These are phyloP conservation scores for Apiospora arundinis DNA, from an alignment of 2,329 filamentous ascomycete species.

Conservation along the genomic window DNA sequence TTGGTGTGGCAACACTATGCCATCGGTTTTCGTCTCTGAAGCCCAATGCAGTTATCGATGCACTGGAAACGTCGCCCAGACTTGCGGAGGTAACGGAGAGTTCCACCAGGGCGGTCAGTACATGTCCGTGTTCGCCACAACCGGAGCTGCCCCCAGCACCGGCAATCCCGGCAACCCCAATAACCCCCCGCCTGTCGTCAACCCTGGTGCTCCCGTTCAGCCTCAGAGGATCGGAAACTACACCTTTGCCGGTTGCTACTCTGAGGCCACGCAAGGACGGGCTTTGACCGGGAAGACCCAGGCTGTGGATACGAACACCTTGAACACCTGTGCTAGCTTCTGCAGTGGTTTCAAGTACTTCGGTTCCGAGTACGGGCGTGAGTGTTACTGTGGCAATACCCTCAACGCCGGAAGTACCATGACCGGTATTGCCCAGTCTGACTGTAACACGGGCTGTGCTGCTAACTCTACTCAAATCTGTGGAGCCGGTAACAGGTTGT, in stretches of 20 bases:
- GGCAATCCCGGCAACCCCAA: constrained; percentile 21
- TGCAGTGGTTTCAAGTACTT: constrained; percentile 25
- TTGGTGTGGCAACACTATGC: constrained; percentile 59
- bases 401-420: constrained; percentile 14
- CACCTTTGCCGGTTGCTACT: constrained; percentile 23
- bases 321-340: constrained; percentile 23
- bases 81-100: constrained; percentile 59
- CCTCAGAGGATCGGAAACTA: constrained; percentile 24
- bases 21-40: constrained; percentile 49
- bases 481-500: constrained; percentile 21
- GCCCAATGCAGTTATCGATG: constrained; percentile 59
- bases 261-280: constrained; percentile 20
- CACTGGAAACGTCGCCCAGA: constrained; percentile 53
- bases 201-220: constrained; percentile 21
- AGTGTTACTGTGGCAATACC: constrained; percentile 18
- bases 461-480: constrained; percentile 20
- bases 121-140: constrained; percentile 55
- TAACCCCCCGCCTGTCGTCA: background rate
- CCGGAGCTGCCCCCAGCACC: constrained; percentile 35
- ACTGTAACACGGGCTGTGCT: constrained; percentile 21
- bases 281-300: constrained; percentile 18
- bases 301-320: constrained; percentile 51
- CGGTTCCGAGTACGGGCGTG: constrained; percentile 26
- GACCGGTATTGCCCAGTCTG: constrained; percentile 15
- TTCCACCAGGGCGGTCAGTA: constrained; percentile 44